These are phyloP conservation scores for Fusarium ramigenum DNA, from an alignment of 2,329 filamentous ascomycete genomes.

Conservation along the genomic window DNA sequence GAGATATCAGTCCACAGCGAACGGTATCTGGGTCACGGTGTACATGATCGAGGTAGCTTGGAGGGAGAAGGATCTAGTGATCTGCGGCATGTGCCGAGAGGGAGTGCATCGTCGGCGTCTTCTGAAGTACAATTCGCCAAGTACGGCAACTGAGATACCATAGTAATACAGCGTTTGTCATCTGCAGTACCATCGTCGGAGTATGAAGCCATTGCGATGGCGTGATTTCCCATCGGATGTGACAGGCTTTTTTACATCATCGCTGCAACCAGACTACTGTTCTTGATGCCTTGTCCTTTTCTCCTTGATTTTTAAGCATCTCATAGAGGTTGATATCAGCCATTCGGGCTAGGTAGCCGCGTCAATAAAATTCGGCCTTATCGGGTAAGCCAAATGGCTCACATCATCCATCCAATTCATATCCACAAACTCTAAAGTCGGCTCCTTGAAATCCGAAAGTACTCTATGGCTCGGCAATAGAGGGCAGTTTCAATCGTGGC, in stretches of 20 bases:
- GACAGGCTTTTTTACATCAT: rapidly evolving
- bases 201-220: rapidly evolving
- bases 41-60: not conserved
- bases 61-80: conserved; percentile 1
- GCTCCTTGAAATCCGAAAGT: rapidly evolving
- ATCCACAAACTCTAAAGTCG: rapidly evolving
- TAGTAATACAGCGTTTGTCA: not conserved
- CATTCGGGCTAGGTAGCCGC: rapidly evolving
- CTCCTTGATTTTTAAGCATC: rapidly evolving
- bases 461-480: rapidly evolving
- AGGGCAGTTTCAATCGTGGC: rapidly evolving
- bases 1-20: conserved; percentile 32
- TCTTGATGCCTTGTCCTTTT: rapidly evolving
- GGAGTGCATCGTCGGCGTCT: conserved; percentile 32
- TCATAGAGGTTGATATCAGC: not conserved
- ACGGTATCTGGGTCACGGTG: conserved; percentile 2
- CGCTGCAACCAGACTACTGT: rapidly evolving
- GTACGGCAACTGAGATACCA: not conserved
- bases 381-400: not conserved
- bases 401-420: not conserved
- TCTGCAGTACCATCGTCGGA: rapidly evolving
- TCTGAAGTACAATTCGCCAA: conserved; percentile 38
- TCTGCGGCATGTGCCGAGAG: conserved; percentile 4
- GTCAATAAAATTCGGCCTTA: rapidly evolving
- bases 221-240: not conserved